These are phyloP conservation scores for Verticillium nonalfalfae DNA, from an alignment of 2,329 filamentous ascomycete species.

Conservation along the genomic window DNA sequence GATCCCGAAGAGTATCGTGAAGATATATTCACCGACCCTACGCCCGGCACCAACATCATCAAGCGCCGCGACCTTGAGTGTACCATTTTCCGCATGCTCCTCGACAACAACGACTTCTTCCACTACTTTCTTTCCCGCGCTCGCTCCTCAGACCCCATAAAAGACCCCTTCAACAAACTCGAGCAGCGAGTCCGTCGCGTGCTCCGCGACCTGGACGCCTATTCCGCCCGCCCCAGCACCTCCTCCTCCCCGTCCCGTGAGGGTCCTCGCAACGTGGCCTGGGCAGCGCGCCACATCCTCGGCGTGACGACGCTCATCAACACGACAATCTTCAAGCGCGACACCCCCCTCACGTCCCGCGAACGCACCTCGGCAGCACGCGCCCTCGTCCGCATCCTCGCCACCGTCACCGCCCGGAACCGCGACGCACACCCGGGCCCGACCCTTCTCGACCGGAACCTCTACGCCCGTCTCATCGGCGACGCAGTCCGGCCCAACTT, in stretches of 20 bases:
- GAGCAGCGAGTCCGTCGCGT: constrained; percentile 39
- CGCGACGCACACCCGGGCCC: constrained; percentile 24
- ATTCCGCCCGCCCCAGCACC: constrained; percentile 10
- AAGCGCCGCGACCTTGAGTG: constrained; percentile 40
- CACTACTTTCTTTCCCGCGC: constrained; percentile 42
- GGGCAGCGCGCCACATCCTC: constrained; percentile 42
- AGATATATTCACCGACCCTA: constrained; percentile 33
- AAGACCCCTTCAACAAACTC: constrained; percentile 41
- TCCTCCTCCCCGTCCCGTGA: constrained; percentile 14
- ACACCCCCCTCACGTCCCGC: constrained; percentile 24
- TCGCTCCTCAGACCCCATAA: constrained; percentile 34
- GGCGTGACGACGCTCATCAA: constrained; percentile 35
- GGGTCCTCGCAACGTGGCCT: constrained; percentile 31
- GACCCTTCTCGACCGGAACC: constrained; percentile 28
- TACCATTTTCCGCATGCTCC: constrained; percentile 46
- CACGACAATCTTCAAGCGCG: constrained; percentile 29
- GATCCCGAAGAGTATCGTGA: constrained; percentile 35
- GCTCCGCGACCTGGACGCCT: constrained; percentile 34
- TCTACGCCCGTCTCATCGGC: constrained; percentile 42
- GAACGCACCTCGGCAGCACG: constrained; percentile 40
- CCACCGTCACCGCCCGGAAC: constrained; percentile 33
- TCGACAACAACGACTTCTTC: constrained; percentile 49
- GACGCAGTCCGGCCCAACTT: constrained; percentile 33
- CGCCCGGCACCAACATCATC: constrained; percentile 23
- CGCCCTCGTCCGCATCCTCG: constrained; percentile 41